These are phyloP conservation scores for Ceratocystis diversiconidia DNA, from an alignment of 2,329 filamentous ascomycete species.

Conservation along the genomic window DNA sequence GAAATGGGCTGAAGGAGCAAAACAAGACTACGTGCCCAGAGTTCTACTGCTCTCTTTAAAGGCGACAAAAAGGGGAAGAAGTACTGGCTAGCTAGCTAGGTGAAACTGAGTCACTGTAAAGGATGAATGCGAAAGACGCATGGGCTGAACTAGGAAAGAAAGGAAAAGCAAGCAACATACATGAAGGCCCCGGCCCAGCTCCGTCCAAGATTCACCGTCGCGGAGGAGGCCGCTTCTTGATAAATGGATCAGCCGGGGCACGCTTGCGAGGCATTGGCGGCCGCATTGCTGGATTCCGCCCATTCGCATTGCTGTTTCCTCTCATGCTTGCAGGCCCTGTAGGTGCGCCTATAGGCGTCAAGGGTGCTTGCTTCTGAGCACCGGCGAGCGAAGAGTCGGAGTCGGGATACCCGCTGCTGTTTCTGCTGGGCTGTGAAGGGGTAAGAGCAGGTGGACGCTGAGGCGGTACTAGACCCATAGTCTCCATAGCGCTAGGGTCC, in stretches of 20 bases:
- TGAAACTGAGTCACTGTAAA: neutral
- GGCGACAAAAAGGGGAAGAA: neutral
- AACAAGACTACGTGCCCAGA: neutral
- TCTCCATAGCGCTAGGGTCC: constrained; percentile 40
- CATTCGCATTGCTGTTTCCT: neutral
- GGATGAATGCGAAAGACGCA: neutral
- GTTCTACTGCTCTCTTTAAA: neutral
- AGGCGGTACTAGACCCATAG: constrained; percentile 35
- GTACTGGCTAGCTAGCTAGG: neutral
- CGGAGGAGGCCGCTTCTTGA: constrained; percentile 26
- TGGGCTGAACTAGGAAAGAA: neutral
- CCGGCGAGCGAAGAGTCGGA: neutral
- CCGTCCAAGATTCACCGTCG: constrained; percentile 1
- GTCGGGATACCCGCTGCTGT: constrained; percentile 1
- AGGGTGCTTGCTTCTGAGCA: constrained; percentile 3
- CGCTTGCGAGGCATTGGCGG: constrained; percentile 26
- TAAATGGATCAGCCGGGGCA: constrained; percentile 32
- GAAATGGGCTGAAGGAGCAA: no score
- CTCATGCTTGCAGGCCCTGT: neutral
- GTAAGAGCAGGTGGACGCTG: constrained; percentile 28
- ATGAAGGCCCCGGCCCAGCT: neutral
- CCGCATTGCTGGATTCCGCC: neutral
- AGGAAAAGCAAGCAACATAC: neutral
- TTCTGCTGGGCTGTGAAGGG: constrained; percentile 14
- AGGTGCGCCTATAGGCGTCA: constrained; percentile 21